Conservation (phyloP, 2,329 filamentous ascomycete species). For the Zymoseptoria tritici region DNA sequence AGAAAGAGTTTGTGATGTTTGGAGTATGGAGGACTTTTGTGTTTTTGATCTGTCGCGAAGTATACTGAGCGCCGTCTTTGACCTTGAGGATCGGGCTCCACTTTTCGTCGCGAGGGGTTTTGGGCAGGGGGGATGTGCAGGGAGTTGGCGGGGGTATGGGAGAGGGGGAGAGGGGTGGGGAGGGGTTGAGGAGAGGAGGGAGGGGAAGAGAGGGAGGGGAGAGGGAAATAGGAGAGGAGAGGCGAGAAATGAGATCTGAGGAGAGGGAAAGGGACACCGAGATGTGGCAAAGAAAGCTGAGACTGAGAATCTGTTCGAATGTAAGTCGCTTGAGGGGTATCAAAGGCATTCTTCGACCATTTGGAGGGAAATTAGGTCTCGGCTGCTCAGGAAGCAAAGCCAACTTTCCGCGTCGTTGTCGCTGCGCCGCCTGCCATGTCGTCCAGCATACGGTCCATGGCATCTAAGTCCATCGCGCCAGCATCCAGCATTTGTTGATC, state of each 20-base stretch:
- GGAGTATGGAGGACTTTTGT: neutral
- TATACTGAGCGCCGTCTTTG: slow-evolving; percentile 48
- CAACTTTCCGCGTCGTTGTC: slow-evolving; percentile 30
- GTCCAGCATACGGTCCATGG: slow-evolving; percentile 41
- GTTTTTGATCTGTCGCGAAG: slow-evolving; percentile 41
- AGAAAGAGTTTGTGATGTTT: neutral
- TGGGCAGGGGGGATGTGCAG: slow-evolving; percentile 1
- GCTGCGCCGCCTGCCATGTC: slow-evolving; percentile 24
- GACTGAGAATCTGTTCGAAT: slow-evolving; percentile 2
- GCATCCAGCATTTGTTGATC: slow-evolving; percentile 39
- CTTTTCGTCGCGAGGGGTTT: slow-evolving; percentile 39
- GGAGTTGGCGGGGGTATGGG: slow-evolving; percentile 3
- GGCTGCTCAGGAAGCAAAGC: slow-evolving; percentile 23
- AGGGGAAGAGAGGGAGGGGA: neutral
- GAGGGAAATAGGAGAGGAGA: too few species aligned
- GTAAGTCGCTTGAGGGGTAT: neutral
- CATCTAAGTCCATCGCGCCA: slow-evolving; percentile 41
- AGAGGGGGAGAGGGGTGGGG: neutral
- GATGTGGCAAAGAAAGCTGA: neutral
- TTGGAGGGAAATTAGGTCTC: too few species aligned
- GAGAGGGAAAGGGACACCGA: too few species aligned
- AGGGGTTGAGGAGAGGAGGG: neutral
- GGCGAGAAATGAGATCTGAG: too few species aligned
- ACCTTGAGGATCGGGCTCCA: slow-evolving; percentile 46
- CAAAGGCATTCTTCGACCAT: neutral